phyloP scores from a whole-genome alignment of 768 basidiomycete species.

The Lactifluus hygrophoroides region DNA sequence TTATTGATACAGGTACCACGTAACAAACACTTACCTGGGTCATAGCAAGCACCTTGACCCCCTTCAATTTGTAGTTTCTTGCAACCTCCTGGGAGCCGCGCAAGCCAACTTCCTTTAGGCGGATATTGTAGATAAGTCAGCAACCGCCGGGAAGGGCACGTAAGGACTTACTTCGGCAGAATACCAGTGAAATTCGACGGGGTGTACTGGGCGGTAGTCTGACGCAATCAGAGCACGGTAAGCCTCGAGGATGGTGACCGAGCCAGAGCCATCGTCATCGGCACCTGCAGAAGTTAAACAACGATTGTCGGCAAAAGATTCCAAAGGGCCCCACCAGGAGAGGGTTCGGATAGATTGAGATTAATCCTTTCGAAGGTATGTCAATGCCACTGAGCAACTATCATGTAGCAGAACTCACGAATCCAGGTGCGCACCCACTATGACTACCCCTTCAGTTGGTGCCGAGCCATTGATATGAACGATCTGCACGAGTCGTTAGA shows the following conservation, averaged over 20 bases:
- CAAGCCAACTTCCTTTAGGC: slow-evolving; percentile 63
- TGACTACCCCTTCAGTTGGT: slow-evolving; percentile 45
- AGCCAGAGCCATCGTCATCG: slow-evolving; percentile 55
- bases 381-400: background rate
- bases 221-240: slow-evolving; percentile 63
- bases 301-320: slow-evolving; percentile 4
- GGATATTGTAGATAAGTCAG: background rate
- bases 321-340: slow-evolving; percentile 45
- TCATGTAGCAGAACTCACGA: slow-evolving; percentile 36
- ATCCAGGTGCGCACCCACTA: slow-evolving; percentile 79
- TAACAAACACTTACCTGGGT: slow-evolving; percentile 49
- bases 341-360: slow-evolving; percentile 67
- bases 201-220: slow-evolving; percentile 55
- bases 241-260: slow-evolving; percentile 71
- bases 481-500: slow-evolving; percentile 39
- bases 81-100: slow-evolving; percentile 90
- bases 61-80: slow-evolving; percentile 53
- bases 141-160: background rate
- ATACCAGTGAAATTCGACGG: slow-evolving; percentile 81
- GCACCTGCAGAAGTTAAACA: slow-evolving; percentile 41
- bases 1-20: background rate
- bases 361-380: slow-evolving; percentile 42
- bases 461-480: slow-evolving; percentile 69
- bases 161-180: slow-evolving; percentile 55
- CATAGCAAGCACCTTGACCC: slow-evolving; percentile 70